Conservation (phyloP, 2,329 filamentous ascomycete species). For the Pestalotiopsis fici region DNA sequence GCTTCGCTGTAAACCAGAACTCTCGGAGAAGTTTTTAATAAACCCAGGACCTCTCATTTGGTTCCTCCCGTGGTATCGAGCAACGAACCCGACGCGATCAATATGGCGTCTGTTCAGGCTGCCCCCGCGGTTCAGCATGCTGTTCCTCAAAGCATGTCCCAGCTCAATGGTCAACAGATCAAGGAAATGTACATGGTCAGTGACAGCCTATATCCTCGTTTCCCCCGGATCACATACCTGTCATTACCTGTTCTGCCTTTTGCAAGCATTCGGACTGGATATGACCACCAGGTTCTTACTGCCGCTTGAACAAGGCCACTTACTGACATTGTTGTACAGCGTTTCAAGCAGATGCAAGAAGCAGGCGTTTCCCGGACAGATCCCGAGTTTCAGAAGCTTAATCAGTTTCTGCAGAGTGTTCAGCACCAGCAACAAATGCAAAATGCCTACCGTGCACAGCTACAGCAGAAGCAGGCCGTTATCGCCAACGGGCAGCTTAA, state of each 20-base stretch:
- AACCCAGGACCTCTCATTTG: not conserved
- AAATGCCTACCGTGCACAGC: conserved; percentile 57
- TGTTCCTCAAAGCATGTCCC: conserved; percentile 60
- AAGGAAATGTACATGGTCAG: conserved; percentile 70
- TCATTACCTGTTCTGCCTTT: not conserved
- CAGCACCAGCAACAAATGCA: conserved; percentile 65
- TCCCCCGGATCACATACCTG: not conserved
- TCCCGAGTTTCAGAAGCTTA: conserved; percentile 83
- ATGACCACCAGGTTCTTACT: not conserved
- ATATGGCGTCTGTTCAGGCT: conserved; percentile 81
- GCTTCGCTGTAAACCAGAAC: conserved; percentile 9
- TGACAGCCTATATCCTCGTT: conserved; percentile 9
- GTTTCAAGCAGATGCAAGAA: conserved; percentile 86
- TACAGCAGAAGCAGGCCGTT: conserved; percentile 57
- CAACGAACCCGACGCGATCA: conserved; percentile 24
- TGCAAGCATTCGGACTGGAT: not conserved
- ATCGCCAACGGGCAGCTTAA: conserved; percentile 61
- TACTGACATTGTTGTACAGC: conserved; percentile 51
- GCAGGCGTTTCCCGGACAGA: conserved; percentile 79
- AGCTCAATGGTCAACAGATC: conserved; percentile 75
- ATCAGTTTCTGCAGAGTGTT: conserved; percentile 72
- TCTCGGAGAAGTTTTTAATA: conserved; percentile 8
- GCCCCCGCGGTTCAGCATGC: conserved; percentile 69
- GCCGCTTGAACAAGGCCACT: not conserved
- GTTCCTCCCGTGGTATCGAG: not conserved